phyloP scores from a whole-genome alignment of 441 rosid species.

The Brassica balearica region DNA sequence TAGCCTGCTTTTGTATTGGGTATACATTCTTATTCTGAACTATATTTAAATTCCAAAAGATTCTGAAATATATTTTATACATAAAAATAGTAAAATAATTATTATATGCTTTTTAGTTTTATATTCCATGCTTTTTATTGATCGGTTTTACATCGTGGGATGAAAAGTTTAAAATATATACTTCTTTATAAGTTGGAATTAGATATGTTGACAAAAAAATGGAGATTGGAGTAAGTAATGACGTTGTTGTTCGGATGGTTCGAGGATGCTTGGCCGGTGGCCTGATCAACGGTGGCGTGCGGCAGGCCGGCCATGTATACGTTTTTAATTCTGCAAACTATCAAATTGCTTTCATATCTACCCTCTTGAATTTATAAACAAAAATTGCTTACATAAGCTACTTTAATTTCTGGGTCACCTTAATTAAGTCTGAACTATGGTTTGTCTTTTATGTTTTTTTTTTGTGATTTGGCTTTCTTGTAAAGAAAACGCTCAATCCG shows the following conservation, averaged over 20 bases:
- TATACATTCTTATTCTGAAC: background rate
- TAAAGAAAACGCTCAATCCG: background rate
- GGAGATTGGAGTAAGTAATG: background rate
- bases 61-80: background rate
- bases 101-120: no score
- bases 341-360: background rate
- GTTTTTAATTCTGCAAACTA: background rate
- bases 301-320: background rate
- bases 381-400: background rate
- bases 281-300: conserved; percentile 32
- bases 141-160: background rate
- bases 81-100: background rate
- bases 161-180: background rate
- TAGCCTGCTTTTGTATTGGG: background rate
- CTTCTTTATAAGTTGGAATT: background rate
- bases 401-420: background rate
- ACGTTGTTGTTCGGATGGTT: conserved; percentile 19
- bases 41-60: background rate
- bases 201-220: background rate
- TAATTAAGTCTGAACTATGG: background rate
- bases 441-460: background rate
- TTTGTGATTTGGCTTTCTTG: background rate
- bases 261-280: conserved; percentile 6
- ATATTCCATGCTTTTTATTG: background rate
- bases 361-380: background rate